Conservation (phyloP, 176 grass and related monocot genomes). For the Alopecurus myosuroides region DNA sequence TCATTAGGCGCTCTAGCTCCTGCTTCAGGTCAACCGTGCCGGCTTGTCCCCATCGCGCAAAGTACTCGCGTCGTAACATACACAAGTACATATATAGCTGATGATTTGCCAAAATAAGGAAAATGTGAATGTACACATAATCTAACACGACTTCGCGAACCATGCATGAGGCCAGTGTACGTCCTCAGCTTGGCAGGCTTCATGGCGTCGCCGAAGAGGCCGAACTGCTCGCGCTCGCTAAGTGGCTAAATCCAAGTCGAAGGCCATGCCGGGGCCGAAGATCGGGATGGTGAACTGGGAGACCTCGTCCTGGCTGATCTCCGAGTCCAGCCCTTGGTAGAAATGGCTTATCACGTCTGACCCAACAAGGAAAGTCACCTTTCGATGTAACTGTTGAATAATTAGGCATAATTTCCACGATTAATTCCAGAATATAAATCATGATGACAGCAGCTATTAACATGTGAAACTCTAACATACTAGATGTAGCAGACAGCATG, state of each 20-base stretch:
- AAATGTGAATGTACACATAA: no score
- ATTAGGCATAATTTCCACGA: no score
- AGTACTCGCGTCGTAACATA: conserved; percentile 25
- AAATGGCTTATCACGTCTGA: neutral
- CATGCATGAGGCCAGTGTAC: conserved; percentile 46
- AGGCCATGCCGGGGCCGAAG: conserved; percentile 46
- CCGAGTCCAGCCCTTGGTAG: neutral
- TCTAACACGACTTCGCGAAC: conserved; percentile 43
- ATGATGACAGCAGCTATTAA: no score
- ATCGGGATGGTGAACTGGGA: conserved; percentile 62
- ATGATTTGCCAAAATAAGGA: no score
- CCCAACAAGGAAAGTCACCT: neutral
- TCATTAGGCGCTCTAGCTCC: conserved; percentile 47
- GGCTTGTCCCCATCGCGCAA: conserved; percentile 47
- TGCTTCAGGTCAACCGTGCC: conserved; percentile 50
- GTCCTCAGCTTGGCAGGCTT: conserved; percentile 42
- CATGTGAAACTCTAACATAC: no score
- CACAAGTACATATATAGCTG: no score
- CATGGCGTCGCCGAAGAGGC: conserved; percentile 52
- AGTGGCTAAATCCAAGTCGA: conserved; percentile 36
- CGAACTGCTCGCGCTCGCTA: conserved; percentile 46
- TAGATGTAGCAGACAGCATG: no score
- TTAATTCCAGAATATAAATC: no score
- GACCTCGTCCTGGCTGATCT: conserved; percentile 44
- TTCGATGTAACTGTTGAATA: no score